Conservation (phyloP, 306 rosid species). For the Trifolium repens region DNA sequence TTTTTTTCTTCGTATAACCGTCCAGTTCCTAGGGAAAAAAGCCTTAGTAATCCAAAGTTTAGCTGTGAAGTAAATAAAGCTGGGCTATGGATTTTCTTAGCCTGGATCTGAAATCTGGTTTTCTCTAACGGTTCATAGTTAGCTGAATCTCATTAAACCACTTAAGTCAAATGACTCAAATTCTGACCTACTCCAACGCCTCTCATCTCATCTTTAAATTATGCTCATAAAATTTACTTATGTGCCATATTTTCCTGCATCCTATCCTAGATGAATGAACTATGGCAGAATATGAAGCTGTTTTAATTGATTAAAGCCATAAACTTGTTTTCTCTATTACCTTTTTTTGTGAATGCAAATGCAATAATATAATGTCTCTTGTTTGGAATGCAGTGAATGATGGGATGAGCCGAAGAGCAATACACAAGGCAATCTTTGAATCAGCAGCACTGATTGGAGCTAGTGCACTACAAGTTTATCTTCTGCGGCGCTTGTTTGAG, state of each 20-base stretch:
- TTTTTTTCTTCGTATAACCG: not conserved
- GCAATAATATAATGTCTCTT: slow-evolving; percentile 18
- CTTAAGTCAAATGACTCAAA: not conserved
- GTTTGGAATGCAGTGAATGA: slow-evolving; percentile 75
- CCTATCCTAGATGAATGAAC: slow-evolving; percentile 14
- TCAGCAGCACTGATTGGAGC: slow-evolving; percentile 75
- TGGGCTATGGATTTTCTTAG: too few relatives aligned
- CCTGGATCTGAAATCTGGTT: too few relatives aligned
- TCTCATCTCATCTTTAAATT: not conserved
- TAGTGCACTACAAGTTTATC: slow-evolving; percentile 79
- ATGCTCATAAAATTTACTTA: not conserved
- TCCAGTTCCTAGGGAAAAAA: too few relatives aligned
- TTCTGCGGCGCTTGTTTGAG: slow-evolving; percentile 79
- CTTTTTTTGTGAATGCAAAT: not conserved
- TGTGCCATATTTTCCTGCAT: not conserved
- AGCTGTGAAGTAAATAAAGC: not conserved
- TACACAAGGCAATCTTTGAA: slow-evolving; percentile 81
- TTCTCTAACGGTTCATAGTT: too few relatives aligned
- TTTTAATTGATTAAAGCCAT: slow-evolving; percentile 21
- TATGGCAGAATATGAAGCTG: not conserved
- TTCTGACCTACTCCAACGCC: not conserved
- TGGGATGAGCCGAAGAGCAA: slow-evolving; percentile 81
- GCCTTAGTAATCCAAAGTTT: not conserved
- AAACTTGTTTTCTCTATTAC: not conserved
- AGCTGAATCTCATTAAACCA: too few relatives aligned